These are phyloP conservation scores for Cutaneotrichosporon sp. DNA, from an alignment of 1,284 basidiomycete genomes.

Conservation along the genomic window DNA sequence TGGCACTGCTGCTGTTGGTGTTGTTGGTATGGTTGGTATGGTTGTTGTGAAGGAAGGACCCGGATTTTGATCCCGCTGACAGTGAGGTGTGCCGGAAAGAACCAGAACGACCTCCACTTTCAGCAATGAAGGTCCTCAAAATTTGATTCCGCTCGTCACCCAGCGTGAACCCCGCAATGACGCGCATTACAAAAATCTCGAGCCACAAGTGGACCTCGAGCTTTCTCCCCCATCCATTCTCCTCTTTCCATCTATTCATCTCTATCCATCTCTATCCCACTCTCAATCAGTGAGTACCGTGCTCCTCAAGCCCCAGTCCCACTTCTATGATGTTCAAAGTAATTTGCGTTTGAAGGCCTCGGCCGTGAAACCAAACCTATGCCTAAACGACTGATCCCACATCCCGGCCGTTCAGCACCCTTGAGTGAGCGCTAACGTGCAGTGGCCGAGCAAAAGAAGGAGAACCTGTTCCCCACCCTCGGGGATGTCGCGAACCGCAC, in stretches of 20 bases:
- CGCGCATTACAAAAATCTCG: slow-evolving; percentile 1
- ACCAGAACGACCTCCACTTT: not conserved
- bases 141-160: not conserved
- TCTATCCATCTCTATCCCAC: not conserved
- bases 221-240: not conserved
- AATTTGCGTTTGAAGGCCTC: slow-evolving; percentile 47
- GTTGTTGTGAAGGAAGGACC: too few relatives aligned
- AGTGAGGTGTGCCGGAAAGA: not conserved
- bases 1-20: too few relatives aligned
- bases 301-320: not conserved
- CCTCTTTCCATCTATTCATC: not conserved
- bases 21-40: too few relatives aligned
- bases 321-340: slow-evolving; percentile 41
- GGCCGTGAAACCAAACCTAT: slow-evolving; percentile 43
- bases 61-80: not conserved
- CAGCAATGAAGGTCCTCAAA: too few relatives aligned
- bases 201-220: not conserved
- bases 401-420: too few relatives aligned
- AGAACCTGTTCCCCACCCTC: slow-evolving; percentile 45
- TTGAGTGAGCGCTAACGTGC: slow-evolving; percentile 1
- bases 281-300: slow-evolving; percentile 12
- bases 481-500: slow-evolving; percentile 44
- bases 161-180: not conserved
- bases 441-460: slow-evolving; percentile 18
- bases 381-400: slow-evolving; percentile 47